Percentiles rank a stretch among this genome's conserved stretches.
Conservation (phyloP, 495 filamentous ascomycete species). For the Podospora sp. region DNA sequence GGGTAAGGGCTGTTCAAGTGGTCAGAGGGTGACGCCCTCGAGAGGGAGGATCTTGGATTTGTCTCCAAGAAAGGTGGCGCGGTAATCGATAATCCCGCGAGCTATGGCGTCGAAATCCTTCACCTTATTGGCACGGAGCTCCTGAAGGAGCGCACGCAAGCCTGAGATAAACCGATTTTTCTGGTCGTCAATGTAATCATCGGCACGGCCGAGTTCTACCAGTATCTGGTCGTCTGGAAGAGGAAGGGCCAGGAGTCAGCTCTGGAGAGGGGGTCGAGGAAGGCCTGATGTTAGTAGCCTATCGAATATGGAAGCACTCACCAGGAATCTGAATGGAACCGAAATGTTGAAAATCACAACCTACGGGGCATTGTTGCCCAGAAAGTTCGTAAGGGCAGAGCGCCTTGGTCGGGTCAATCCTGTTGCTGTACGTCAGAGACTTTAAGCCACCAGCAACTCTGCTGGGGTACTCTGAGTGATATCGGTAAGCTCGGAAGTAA, state of each 20-base stretch:
- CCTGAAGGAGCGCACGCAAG: constrained; percentile 72
- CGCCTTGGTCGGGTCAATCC: constrained; percentile 71
- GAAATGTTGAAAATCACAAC: constrained; percentile 78
- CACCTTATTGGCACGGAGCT: constrained; percentile 71
- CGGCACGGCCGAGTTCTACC: constrained; percentile 74
- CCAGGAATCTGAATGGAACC: constrained; percentile 73
- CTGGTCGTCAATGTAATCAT: constrained; percentile 70
- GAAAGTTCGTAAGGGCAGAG: constrained; percentile 75
- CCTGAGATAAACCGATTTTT: constrained; percentile 73
- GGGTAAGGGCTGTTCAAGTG: neutral
- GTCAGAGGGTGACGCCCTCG: constrained; percentile 40
- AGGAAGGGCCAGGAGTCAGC: constrained; percentile 62
- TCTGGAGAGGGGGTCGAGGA: constrained; percentile 35
- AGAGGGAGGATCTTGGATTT: constrained; percentile 53
- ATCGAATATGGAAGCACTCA: constrained; percentile 57
- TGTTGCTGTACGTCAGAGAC: constrained; percentile 91
- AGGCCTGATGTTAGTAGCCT: constrained; percentile 39
- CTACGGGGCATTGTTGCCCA: constrained; percentile 79
- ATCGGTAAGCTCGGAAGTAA: constrained; percentile 84
- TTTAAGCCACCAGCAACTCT: constrained; percentile 74
- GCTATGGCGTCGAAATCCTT: constrained; percentile 83
- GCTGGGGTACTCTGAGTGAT: constrained; percentile 73
- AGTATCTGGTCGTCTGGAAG: constrained; percentile 83
- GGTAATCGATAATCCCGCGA: constrained; percentile 78
- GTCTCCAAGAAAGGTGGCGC: constrained; percentile 58